phyloP scores from a whole-genome alignment of 148 eudicot genomes.

The Cornus controversa region DNA sequence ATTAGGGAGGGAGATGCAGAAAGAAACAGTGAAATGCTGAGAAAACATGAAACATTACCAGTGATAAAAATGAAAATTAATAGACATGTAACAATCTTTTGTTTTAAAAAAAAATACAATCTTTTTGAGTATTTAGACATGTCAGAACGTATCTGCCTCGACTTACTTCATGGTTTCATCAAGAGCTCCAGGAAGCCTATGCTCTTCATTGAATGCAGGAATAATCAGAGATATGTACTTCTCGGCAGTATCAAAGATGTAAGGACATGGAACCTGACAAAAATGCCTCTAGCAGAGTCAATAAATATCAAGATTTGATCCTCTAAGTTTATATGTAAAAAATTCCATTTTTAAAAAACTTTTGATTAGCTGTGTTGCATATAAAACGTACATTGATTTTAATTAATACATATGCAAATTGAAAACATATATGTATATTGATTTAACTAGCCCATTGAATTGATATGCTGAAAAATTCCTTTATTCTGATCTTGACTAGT shows the following conservation, averaged over 20 bases:
- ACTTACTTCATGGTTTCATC: constrained; percentile 79
- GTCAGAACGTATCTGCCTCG: background rate
- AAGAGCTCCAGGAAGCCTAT: constrained; percentile 86
- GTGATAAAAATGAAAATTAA: background rate
- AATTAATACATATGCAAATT: no score
- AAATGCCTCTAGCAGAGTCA: constrained; percentile 8
- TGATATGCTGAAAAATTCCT: no score
- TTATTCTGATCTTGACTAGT: no score
- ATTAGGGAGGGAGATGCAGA: background rate
- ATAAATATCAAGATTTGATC: no score
- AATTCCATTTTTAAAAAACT: no score
- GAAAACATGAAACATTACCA: background rate
- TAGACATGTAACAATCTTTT: background rate
- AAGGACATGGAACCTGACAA: constrained; percentile 83
- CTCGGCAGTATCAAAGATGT: constrained; percentile 75
- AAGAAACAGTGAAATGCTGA: background rate
- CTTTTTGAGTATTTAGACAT: background rate
- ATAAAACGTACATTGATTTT: no score
- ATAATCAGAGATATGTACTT: constrained; percentile 85
- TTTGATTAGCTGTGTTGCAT: no score
- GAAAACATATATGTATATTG: no score
- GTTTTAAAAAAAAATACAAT: no score
- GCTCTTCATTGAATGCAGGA: constrained; percentile 96
- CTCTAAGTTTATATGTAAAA: no score
- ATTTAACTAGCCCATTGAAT: no score